Evolutionary conservation across 2,329 filamentous ascomycete genomes (phyloP).

Genomic region (Coleophoma eucalyptorum): DNA sequence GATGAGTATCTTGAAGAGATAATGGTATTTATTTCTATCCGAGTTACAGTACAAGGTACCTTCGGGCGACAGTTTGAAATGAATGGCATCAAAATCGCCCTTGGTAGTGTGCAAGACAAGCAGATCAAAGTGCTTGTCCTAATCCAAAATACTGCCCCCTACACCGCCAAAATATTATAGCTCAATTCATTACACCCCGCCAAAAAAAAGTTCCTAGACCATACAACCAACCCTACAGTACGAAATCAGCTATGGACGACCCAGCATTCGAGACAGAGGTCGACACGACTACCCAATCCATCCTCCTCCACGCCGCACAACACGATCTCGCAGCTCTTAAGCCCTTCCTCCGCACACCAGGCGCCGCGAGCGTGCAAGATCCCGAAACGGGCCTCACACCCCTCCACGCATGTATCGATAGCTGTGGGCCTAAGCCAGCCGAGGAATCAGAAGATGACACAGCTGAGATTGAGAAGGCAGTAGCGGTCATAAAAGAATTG

Average conservation of each 20-base stretch:
- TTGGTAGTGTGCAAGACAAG: too few relatives aligned
- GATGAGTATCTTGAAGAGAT: too few relatives aligned
- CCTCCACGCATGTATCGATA: slow-evolving; percentile 85
- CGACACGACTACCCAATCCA: slow-evolving; percentile 42
- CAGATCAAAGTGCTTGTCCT: too few relatives aligned
- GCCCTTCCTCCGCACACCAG: slow-evolving; percentile 25
- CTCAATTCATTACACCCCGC: neutral
- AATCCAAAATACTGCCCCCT: too few relatives aligned
- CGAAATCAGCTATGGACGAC: slow-evolving; percentile 20
- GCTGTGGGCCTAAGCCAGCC: slow-evolving; percentile 45
- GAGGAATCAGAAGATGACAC: slow-evolving; percentile 28
- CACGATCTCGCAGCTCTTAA: slow-evolving; percentile 40
- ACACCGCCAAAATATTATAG: too few relatives aligned
- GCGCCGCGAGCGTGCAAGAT: slow-evolving; percentile 74
- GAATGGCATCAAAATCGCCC: too few relatives aligned
- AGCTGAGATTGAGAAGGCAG: slow-evolving; percentile 52
- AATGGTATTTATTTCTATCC: too few relatives aligned
- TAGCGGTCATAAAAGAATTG: slow-evolving; percentile 68
- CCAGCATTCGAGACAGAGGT: slow-evolving; percentile 16
- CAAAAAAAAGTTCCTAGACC: neutral
- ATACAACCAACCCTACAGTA: too few relatives aligned
- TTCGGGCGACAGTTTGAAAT: too few relatives aligned
- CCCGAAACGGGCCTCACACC: slow-evolving; percentile 81
- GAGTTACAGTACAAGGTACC: too few relatives aligned
- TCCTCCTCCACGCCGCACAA: slow-evolving; percentile 62